Conservation (phyloP, 2,329 filamentous ascomycete genomes). For the Diaporthe destruens region DNA sequence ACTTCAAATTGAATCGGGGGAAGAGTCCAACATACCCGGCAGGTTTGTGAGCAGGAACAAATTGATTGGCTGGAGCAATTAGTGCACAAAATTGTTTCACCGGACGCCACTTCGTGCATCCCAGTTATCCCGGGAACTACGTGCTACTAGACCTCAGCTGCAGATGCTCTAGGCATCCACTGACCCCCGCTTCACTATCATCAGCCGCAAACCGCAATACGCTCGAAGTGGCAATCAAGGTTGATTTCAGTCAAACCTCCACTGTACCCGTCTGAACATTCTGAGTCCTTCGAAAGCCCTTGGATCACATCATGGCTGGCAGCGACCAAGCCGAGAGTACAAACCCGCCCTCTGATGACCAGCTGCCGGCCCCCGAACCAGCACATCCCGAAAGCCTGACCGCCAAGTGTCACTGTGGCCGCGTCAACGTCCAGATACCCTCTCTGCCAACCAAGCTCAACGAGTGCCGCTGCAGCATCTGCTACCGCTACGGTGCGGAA, state of each 20-base stretch:
- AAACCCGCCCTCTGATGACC: not conserved
- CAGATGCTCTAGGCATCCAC: not conserved
- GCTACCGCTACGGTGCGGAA: constrained; percentile 38
- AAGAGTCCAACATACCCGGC: no score
- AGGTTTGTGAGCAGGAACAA: not conserved
- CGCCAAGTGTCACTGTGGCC: constrained; percentile 37
- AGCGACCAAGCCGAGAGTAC: not conserved
- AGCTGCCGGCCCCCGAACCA: constrained; percentile 25
- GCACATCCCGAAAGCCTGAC: constrained; percentile 26
- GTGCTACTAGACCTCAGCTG: not conserved
- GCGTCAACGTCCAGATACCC: constrained; percentile 37
- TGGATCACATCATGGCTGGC: not conserved
- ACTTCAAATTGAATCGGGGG: no score
- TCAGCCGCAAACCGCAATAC: not conserved
- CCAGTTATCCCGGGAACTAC: no score
- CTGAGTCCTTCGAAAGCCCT: accelerated
- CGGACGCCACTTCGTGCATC: not conserved
- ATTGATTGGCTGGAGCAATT: not conserved
- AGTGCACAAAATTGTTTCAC: not conserved
- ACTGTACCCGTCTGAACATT: not conserved
- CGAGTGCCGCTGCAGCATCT: constrained; percentile 38
- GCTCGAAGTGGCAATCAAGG: not conserved
- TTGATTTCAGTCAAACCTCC: not conserved
- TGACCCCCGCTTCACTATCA: not conserved
- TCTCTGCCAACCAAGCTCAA: constrained; percentile 31